A percentile compares a stretch with the other conserved stretches of the same genome.
These are phyloP conservation scores for Iris pallida DNA, from an alignment of 116 monocot genomes.

Conservation along the genomic window DNA sequence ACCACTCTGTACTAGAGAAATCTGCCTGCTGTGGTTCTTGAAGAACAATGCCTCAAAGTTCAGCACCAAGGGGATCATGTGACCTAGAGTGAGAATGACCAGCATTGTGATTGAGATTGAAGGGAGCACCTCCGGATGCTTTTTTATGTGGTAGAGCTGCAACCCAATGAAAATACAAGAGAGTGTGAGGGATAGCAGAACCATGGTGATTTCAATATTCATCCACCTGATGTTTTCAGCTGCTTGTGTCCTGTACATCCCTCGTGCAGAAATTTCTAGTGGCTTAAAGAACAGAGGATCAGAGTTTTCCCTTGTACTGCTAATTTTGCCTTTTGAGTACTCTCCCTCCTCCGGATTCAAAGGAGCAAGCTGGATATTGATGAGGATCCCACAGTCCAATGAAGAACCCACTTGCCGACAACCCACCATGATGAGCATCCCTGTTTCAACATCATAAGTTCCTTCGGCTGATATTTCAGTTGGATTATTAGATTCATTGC, in stretches of 20 bases:
- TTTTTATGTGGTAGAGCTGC: slow-evolving; percentile 63
- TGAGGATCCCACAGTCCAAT: slow-evolving; percentile 47
- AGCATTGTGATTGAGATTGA: slow-evolving; percentile 76
- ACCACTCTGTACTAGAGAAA: slow-evolving; percentile 36
- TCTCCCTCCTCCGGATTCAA: slow-evolving; percentile 35
- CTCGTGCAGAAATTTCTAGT: slow-evolving; percentile 40
- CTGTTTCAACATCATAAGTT: slow-evolving; percentile 46
- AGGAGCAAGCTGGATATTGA: slow-evolving; percentile 41
- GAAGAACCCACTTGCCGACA: slow-evolving; percentile 26
- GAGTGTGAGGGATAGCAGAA: slow-evolving; percentile 59
- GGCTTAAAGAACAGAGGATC: slow-evolving; percentile 70
- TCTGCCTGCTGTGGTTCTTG: slow-evolving; percentile 33
- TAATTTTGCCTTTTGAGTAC: slow-evolving; percentile 53
- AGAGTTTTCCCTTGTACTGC: slow-evolving; percentile 43
- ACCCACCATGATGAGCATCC: slow-evolving; percentile 62
- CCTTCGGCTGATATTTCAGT: slow-evolving; percentile 69
- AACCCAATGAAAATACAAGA: slow-evolving; percentile 56
- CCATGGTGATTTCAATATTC: slow-evolving; percentile 67
- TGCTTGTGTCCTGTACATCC: slow-evolving; percentile 35
- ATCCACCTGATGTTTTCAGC: slow-evolving; percentile 46
- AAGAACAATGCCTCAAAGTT: slow-evolving; percentile 65
- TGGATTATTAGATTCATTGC: slow-evolving; percentile 7
- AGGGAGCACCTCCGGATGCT: slow-evolving; percentile 49
- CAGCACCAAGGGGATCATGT: slow-evolving; percentile 74
- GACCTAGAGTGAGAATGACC: slow-evolving; percentile 49